phyloP scores from a whole-genome alignment of 2,329 filamentous ascomycete genomes.

The Alternaria solani region DNA sequence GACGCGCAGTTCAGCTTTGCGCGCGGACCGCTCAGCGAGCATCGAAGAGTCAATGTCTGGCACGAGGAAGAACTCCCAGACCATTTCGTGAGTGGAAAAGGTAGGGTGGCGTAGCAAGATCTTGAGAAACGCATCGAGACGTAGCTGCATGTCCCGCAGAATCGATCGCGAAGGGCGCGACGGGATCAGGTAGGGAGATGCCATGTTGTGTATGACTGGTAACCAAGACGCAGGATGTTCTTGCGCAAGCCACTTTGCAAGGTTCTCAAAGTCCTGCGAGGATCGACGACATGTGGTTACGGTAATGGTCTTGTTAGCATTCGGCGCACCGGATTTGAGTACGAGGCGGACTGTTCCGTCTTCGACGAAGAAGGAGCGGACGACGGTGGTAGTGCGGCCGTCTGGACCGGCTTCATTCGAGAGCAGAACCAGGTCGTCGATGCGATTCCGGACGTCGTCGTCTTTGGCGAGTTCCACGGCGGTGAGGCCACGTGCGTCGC shows the following conservation, averaged over 20 bases:
- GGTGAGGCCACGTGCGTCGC: slow-evolving; percentile 86
- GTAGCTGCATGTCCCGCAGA: slow-evolving; percentile 84
- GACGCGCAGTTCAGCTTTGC: slow-evolving; percentile 82
- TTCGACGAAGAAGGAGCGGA: slow-evolving; percentile 95
- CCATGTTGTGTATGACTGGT: slow-evolving; percentile 76
- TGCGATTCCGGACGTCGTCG: slow-evolving; percentile 94
- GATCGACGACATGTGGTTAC: slow-evolving; percentile 94
- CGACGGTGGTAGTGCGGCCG: slow-evolving; percentile 87
- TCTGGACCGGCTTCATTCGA: slow-evolving; percentile 71
- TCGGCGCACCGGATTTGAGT: slow-evolving; percentile 90
- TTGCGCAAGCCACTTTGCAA: slow-evolving; percentile 80
- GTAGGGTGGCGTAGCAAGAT: slow-evolving; percentile 88
- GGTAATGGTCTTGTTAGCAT: slow-evolving; percentile 82
- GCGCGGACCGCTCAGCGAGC: slow-evolving; percentile 85
- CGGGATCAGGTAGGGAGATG: slow-evolving; percentile 91
- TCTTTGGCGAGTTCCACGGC: slow-evolving; percentile 97
- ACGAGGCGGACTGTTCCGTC: slow-evolving; percentile 93
- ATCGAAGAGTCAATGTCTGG: slow-evolving; percentile 90
- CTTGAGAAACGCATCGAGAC: slow-evolving; percentile 86
- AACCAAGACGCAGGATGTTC: slow-evolving; percentile 98
- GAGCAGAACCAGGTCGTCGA: slow-evolving; percentile 91
- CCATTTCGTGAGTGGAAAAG: slow-evolving; percentile 93
- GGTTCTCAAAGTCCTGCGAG: slow-evolving; percentile 87
- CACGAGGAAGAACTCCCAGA: slow-evolving; percentile 99
- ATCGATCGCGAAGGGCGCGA: slow-evolving; percentile 89